A percentile compares a stretch with the other conserved stretches of the same genome.
Evolutionary conservation across 257 asterid genomes (phyloP).

Genomic region (Scutellaria baicalensis): DNA sequence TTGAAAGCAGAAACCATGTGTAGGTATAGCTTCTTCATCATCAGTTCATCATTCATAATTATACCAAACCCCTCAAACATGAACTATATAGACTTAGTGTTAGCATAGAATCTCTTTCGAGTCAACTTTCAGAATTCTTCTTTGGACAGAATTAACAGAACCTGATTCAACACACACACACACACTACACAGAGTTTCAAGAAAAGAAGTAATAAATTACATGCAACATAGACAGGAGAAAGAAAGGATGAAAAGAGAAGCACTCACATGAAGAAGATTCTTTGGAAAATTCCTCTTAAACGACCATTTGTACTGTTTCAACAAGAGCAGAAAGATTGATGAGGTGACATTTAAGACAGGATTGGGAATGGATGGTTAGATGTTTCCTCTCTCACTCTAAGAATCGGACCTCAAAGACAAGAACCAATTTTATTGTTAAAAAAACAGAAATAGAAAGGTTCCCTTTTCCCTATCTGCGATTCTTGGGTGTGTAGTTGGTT

Average conservation of each 20-base stretch:
- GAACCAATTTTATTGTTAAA: background rate
- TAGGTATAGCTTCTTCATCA: background rate
- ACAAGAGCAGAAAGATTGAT: constrained; percentile 15
- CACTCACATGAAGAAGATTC: constrained; percentile 33
- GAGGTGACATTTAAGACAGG: constrained; percentile 3
- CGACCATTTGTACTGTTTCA: background rate
- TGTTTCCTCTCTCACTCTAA: background rate
- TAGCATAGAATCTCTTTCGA: background rate
- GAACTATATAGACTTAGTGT: background rate
- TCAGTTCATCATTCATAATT: background rate
- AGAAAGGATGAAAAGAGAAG: background rate
- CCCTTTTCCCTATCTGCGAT: background rate
- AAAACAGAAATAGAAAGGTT: background rate
- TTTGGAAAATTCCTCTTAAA: background rate
- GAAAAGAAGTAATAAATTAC: background rate
- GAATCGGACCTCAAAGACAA: constrained; percentile 15
- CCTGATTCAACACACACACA: background rate
- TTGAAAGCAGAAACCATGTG: too few relatives aligned
- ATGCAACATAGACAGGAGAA: background rate
- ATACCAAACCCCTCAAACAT: too few relatives aligned
- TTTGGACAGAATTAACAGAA: too few relatives aligned
- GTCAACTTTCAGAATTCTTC: too few relatives aligned
- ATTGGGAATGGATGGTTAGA: background rate
- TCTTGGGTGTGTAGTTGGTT: background rate
- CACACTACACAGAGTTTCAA: background rate